A percentile compares a stretch with the other conserved stretches of the same genome.
Conservation (phyloP, 352 stramenopile species). For the Phytopythium ostracodes region DNA sequence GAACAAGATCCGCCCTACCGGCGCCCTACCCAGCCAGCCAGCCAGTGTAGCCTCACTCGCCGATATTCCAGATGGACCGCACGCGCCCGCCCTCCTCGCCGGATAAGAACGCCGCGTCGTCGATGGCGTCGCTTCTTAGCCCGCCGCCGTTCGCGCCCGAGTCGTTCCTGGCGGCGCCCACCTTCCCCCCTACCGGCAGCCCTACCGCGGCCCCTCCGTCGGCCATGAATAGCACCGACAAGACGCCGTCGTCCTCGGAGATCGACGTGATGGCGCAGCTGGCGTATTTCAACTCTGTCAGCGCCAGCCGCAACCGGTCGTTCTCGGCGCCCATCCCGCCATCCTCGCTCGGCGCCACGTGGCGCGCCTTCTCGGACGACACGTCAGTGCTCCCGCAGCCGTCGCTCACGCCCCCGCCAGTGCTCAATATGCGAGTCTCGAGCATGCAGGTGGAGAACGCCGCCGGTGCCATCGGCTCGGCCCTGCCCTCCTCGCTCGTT, state of each 20-base stretch:
- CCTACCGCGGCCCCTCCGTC: too few species aligned
- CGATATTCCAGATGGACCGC: neutral
- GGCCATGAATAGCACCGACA: slow-evolving; percentile 5
- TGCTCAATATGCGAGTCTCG: slow-evolving; percentile 44
- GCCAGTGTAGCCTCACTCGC: neutral
- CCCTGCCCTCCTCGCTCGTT: slow-evolving; percentile 30
- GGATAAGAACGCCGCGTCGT: slow-evolving; percentile 2
- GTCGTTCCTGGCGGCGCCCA: neutral
- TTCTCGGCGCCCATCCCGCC: slow-evolving; percentile 68
- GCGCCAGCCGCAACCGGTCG: slow-evolving; percentile 53
- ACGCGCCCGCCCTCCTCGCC: too few species aligned
- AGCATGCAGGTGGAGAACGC: slow-evolving; percentile 31
- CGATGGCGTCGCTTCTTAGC: neutral
- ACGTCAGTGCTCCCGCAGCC: slow-evolving; percentile 24
- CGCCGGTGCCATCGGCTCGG: slow-evolving; percentile 59
- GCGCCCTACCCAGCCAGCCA: neutral
- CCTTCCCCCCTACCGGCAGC: slow-evolving; percentile 16
- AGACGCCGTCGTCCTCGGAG: slow-evolving; percentile 19
- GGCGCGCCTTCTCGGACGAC: slow-evolving; percentile 56
- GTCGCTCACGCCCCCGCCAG: slow-evolving; percentile 31
- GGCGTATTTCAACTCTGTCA: slow-evolving; percentile 57
- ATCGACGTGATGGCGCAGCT: slow-evolving; percentile 84
- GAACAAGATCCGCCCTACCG: slow-evolving; percentile 4
- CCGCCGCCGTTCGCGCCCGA: slow-evolving; percentile 5
- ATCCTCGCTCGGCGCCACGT: slow-evolving; percentile 41